Base-by-base conservation (phyloP, 2,329 filamentous ascomycete species). In the Pestalotiopsis sp. region DNA sequence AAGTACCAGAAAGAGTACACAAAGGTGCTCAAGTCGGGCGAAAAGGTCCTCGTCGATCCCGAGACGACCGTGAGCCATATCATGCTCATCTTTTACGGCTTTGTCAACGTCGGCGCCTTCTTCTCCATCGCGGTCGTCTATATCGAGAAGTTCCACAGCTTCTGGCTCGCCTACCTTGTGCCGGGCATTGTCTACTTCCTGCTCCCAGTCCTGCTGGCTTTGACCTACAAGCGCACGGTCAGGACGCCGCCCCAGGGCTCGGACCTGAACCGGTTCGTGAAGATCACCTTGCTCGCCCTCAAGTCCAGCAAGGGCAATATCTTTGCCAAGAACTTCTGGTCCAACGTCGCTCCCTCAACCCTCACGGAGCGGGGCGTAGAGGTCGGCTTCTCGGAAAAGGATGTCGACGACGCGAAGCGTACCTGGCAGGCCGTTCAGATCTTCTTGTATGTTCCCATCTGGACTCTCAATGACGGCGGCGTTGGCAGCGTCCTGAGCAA, bases 1-100 rank as follows among this genome's bases (percentile, higher is more conserved):
- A 84, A 83, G 41, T 86, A 89, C 68, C 85, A 83, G 4, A 86
- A 84, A 70, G 86, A 89, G 71, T 85, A 84, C 64, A 84, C 93
- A 67, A 83, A 87, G 72, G 86, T 83, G 2, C 65, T 66, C 14
- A 81, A 83, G 56, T 80, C 81, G 17, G 91, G 91, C 66, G 86
- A 92, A 80, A 89, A 89, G 23, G 90, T 93, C 71, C 91, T 93
- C 71, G 86, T 92, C 60, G 91, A 93, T 73, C 91, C 91, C 0
- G 87, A 89, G 66, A 84, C 90, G 66, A 93, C 91, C 61, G 85
- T 91, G 70, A 87, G 88, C 9, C 87, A 91, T 60, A 88, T 93
- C 77, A 93, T 91, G 81, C 84, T 92, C 71, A 91, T 90, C 80
- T 85, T 85, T 72, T 85, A 85, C 78, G 75, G 83, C 9, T 80